These are phyloP conservation scores for Cryptosporidium sp. DNA, from an alignment of 169 alveolate species.

Conservation along the genomic window DNA sequence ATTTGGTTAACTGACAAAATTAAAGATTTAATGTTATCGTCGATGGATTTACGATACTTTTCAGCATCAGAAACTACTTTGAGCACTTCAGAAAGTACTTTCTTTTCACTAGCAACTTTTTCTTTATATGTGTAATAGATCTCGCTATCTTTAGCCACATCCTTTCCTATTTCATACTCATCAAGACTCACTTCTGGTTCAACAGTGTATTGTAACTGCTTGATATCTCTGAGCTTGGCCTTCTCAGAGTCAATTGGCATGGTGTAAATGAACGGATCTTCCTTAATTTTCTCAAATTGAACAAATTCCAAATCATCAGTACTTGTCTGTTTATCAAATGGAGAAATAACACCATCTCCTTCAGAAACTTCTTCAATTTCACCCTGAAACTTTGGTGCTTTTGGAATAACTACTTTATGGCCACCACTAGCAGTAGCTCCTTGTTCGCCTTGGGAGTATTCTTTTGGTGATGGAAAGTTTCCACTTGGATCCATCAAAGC, in stretches of 20 bases:
- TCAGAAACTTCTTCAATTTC: slow-evolving; percentile 67
- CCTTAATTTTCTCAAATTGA: slow-evolving; percentile 41
- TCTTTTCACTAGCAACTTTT: slow-evolving; percentile 51
- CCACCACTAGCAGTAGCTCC: not conserved
- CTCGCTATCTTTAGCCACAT: slow-evolving; percentile 43
- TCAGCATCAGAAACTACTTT: slow-evolving; percentile 62
- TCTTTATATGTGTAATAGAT: slow-evolving; percentile 42
- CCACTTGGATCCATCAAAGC: slow-evolving; percentile 28
- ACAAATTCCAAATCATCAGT: slow-evolving; percentile 29
- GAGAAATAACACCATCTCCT: slow-evolving; percentile 49
- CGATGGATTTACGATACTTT: slow-evolving; percentile 43
- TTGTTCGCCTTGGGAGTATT: not conserved
- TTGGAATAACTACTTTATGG: slow-evolving; percentile 27
- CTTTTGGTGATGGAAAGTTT: slow-evolving; percentile 31
- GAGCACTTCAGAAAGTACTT: slow-evolving; percentile 39
- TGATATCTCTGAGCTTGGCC: slow-evolving; percentile 42
- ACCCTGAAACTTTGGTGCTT: slow-evolving; percentile 29
- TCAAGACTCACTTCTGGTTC: slow-evolving; percentile 70
- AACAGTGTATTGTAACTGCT: slow-evolving; percentile 30
- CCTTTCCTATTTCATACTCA: slow-evolving; percentile 63
- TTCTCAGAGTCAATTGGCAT: slow-evolving; percentile 44
- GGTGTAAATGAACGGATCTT: slow-evolving; percentile 21
- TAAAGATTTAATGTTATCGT: slow-evolving; percentile 29
- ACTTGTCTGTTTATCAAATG: slow-evolving; percentile 59
- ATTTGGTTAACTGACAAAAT: slow-evolving; percentile 59